Evolutionary conservation across 2,329 filamentous ascomycete genomes (phyloP).

Genomic region (Chalaropsis thielavioides): DNA sequence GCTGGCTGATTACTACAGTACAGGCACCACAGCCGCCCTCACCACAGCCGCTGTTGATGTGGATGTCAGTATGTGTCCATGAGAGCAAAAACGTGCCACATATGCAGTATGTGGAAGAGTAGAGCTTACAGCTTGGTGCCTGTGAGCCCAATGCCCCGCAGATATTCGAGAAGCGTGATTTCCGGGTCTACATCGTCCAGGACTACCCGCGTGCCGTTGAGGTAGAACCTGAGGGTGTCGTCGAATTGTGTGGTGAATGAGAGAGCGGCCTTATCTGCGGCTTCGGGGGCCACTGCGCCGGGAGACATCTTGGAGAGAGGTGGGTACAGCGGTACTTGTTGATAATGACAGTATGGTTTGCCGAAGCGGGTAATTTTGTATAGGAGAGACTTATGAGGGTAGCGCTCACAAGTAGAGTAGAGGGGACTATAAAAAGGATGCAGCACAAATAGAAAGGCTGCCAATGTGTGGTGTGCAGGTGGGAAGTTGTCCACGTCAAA

Average conservation of each 20-base stretch:
- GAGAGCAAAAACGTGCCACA: background rate
- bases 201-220: slow-evolving; percentile 82
- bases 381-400: too few species aligned
- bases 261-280: slow-evolving; percentile 5
- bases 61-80: background rate
- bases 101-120: background rate
- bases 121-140: slow-evolving; percentile 66
- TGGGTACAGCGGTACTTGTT: background rate
- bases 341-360: background rate
- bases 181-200: slow-evolving; percentile 84
- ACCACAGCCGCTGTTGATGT: slow-evolving; percentile 53
- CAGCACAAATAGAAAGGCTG: background rate
- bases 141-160: slow-evolving; percentile 82
- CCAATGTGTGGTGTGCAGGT: background rate
- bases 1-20: slow-evolving; percentile 86
- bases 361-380: background rate
- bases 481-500: slow-evolving; percentile 1
- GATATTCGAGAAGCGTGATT: slow-evolving; percentile 79
- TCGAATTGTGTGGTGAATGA: slow-evolving; percentile 61
- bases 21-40: slow-evolving; percentile 96
- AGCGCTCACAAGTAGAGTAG: too few species aligned
- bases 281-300: background rate
- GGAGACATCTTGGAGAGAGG: slow-evolving; percentile 1
- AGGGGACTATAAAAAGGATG: background rate
- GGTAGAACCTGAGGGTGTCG: slow-evolving; percentile 79